Evolutionary conservation across 225 moss, liverwort and hornwort genomes (phyloP).

Genomic region (Pseudoscleropodium purum): DNA sequence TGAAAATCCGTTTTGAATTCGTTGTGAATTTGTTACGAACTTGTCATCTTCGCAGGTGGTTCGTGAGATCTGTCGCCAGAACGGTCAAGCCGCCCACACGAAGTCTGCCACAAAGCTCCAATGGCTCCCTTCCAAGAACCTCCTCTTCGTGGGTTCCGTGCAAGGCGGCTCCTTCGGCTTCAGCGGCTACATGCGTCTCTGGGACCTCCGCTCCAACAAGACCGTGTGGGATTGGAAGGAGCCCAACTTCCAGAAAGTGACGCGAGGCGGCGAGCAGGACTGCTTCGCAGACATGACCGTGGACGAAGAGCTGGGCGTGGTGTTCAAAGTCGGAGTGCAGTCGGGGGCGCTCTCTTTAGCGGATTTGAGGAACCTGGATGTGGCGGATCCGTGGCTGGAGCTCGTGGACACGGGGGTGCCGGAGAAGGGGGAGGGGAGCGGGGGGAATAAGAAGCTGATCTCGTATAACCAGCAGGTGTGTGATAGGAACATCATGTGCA

Average conservation of each 20-base stretch:
- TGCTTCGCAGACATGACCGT: slow-evolving; percentile 74
- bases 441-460: slow-evolving; percentile 50
- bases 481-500: neutral
- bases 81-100: slow-evolving; percentile 58
- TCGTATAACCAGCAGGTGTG: slow-evolving; percentile 53
- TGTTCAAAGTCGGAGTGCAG: slow-evolving; percentile 73
- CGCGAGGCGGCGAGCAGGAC: slow-evolving; percentile 45
- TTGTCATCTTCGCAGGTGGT: slow-evolving; percentile 5
- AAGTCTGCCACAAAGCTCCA: slow-evolving; percentile 72
- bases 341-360: slow-evolving; percentile 65
- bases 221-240: slow-evolving; percentile 87
- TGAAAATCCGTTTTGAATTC: neutral
- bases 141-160: slow-evolving; percentile 61
- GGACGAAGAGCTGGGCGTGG: slow-evolving; percentile 53
- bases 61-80: slow-evolving; percentile 64
- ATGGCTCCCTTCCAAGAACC: slow-evolving; percentile 52
- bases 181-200: slow-evolving; percentile 77
- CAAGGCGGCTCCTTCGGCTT: slow-evolving; percentile 86
- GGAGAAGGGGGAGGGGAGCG: slow-evolving; percentile 17
- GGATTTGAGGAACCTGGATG: slow-evolving; percentile 64
- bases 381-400: slow-evolving; percentile 68
- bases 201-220: slow-evolving; percentile 57
- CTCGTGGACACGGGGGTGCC: slow-evolving; percentile 42
- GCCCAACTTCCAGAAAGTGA: slow-evolving; percentile 47
- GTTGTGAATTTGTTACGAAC: neutral